phyloP scores from a whole-genome alignment of 371 early-diverging fungal genomes.

The Mucor saturninus region DNA sequence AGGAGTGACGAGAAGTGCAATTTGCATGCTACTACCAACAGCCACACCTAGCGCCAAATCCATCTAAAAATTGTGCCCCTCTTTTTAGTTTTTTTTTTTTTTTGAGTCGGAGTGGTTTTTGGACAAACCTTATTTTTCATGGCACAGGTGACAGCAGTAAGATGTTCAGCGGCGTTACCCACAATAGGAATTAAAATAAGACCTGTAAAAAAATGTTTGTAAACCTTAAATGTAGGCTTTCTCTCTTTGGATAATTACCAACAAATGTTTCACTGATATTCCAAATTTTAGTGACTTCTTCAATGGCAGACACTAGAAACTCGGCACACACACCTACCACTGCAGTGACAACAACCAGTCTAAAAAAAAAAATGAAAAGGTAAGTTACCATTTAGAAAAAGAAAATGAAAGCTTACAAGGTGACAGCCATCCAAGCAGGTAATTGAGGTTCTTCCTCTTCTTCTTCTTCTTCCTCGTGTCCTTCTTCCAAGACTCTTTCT shows the following conservation, averaged over 20 bases:
- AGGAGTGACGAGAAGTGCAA: conserved; percentile 88
- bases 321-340: conserved; percentile 82
- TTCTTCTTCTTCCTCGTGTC: conserved; percentile 32
- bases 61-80: conserved; percentile 53
- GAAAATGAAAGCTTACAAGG: conserved; percentile 32
- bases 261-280: conserved; percentile 80
- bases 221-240: no score
- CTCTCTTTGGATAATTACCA: conserved; percentile 37
- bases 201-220: no score
- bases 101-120: neutral
- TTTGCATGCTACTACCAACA: conserved; percentile 90
- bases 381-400: no score
- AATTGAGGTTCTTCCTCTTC: conserved; percentile 63
- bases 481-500: neutral
- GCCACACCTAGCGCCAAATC: conserved; percentile 87
- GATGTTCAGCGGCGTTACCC: conserved; percentile 84
- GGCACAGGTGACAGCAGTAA: conserved; percentile 83
- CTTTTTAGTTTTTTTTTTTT: neutral
- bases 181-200: no score
- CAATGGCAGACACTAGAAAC: conserved; percentile 80
- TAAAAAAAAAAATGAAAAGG: neutral
- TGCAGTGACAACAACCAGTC: conserved; percentile 44
- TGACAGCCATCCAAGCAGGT: conserved; percentile 57
- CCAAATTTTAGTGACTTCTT: conserved; percentile 68
- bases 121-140: conserved; percentile 72